Evolutionary conservation across 441 rosid species (phyloP), one percentile per base, ranked within the genome.

Genomic region (Lepidium campestre): DNA sequence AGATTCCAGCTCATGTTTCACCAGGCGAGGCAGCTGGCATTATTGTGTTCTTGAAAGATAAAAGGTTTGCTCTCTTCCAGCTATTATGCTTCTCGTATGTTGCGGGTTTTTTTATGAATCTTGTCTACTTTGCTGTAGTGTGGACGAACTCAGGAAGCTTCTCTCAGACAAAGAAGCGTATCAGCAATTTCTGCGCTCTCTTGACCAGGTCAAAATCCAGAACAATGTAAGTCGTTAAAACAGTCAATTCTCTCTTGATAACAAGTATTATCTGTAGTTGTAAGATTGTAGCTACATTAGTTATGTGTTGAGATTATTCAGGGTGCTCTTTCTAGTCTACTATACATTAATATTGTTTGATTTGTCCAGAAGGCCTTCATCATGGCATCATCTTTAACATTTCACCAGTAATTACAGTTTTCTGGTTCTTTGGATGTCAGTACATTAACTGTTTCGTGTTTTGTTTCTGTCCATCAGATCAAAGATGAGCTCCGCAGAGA

Each of bases 401-500:
- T 31, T 29, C 29, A 39, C 27, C 15, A 10, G 17, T 42, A 34
- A 34, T 14, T 55, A 4, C 44, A 22, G 17, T 3, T 45, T 66
- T 56, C n/a, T 42, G 12, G n/a, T 34, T 56, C 37, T 6, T 10
- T 22, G 54, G 6, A 4, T 37, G 47, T 63, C 39, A 19, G 31
- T 6, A 1, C 6, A 5, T 1, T 45, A 14, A 44, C 22, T 42
- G 54, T 42, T 42, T 22, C 0, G 1, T 7, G 55, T 11, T 32
- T 53, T 72, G 15, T 53, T 34, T n/a, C 59, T 48, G 35, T 71
- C 67, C 18, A 31, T 65, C 79, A 91, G 98, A 86, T 91, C 67
- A 82, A 91, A 68, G 96, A 91, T 61, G 97, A 94, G 64, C 96
- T 91, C 56, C 87, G 83, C 35, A 86, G 80, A 78, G 97, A 91